Evolutionary conservation across 108 stramenopile genomes (phyloP).

Genomic region (Schizochytrium sp.): DNA sequence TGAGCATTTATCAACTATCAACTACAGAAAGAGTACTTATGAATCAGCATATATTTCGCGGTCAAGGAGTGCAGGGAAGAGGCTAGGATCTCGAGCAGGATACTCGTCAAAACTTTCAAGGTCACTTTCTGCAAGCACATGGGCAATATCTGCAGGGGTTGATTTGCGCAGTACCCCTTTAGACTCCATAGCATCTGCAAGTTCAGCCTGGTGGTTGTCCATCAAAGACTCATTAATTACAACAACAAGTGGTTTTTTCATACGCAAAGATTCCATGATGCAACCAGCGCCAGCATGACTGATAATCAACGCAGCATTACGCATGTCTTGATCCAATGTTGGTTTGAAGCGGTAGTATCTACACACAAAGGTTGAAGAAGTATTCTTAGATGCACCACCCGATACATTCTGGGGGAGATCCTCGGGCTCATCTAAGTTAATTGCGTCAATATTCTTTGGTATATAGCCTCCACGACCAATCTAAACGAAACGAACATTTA

Average conservation of each 20-base stretch:
- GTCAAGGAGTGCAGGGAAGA: constrained; percentile 7
- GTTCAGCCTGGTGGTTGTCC: constrained; percentile 94
- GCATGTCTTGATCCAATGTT: constrained; percentile 34
- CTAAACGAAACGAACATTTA: too few species aligned
- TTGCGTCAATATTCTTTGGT: background rate
- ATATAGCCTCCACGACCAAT: background rate
- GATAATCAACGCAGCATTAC: constrained; percentile 61
- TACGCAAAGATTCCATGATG: constrained; percentile 81
- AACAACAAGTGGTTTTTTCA: constrained; percentile 77
- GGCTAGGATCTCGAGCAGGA: background rate
- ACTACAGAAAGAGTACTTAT: background rate
- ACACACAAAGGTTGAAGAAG: background rate
- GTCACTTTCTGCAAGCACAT: background rate
- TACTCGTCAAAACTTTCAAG: background rate
- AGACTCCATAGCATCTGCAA: constrained; percentile 84
- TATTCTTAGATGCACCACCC: background rate
- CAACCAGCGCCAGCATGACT: constrained; percentile 94
- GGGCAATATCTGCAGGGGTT: background rate
- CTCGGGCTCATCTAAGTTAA: background rate
- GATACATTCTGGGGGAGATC: background rate
- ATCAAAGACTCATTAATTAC: constrained; percentile 89
- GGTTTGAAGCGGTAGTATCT: constrained; percentile 59
- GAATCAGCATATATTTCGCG: constrained; percentile 14
- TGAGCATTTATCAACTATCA: background rate
- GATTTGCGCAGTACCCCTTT: constrained; percentile 22